Evolutionary conservation across 352 stramenopile genomes (phyloP).

Genomic region (Phytopythium oedochilum): DNA sequence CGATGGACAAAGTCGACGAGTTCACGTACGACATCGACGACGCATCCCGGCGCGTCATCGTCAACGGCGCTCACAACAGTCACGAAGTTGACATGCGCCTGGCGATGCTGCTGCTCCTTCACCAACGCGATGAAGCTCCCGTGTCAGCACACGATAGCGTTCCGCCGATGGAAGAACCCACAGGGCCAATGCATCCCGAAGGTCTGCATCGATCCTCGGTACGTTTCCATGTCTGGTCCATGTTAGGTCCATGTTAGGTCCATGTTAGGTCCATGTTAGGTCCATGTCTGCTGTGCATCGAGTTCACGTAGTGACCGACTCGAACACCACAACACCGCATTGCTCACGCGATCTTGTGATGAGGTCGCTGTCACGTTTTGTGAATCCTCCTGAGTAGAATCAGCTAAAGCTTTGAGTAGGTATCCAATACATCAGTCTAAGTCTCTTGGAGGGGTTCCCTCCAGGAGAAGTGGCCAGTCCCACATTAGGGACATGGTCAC

Average conservation of each 20-base stretch:
- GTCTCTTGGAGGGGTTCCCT: no score
- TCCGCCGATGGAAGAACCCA: slow-evolving; percentile 3
- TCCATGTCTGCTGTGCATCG: no score
- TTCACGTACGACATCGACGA: slow-evolving; percentile 3
- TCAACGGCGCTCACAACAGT: not conserved
- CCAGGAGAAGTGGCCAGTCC: no score
- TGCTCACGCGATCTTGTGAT: no score
- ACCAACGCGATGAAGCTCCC: slow-evolving; percentile 8
- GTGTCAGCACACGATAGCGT: slow-evolving; percentile 18
- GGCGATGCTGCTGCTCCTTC: slow-evolving; percentile 14
- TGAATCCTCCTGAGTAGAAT: no score
- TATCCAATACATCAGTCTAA: no score
- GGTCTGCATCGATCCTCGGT: not conserved
- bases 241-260: not conserved
- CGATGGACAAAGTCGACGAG: slow-evolving; percentile 1
- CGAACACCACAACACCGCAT: no score
- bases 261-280: not conserved
- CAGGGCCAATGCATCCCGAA: slow-evolving; percentile 6
- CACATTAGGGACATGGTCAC: no score
- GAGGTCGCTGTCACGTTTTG: no score
- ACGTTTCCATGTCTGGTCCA: not conserved
- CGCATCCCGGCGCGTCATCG: not conserved
- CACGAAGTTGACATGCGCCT: not conserved
- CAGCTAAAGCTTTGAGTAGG: no score
- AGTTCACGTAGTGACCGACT: no score